phyloP scores from a whole-genome alignment of 495 filamentous ascomycete species.

The Penicillium roqueforti region DNA sequence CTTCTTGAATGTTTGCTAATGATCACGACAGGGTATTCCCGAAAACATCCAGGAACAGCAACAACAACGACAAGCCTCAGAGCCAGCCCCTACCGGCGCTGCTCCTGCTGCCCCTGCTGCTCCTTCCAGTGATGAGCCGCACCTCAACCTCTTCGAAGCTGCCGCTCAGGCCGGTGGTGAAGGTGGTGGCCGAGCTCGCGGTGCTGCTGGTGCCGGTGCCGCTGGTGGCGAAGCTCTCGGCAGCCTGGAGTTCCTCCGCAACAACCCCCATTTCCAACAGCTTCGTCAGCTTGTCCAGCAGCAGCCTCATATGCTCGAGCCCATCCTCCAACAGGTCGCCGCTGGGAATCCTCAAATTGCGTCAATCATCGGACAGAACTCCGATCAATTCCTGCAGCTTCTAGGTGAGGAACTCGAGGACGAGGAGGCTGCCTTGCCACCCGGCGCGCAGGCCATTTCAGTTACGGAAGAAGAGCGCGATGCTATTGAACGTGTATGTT shows the following conservation, averaged over 20 bases:
- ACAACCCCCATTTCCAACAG: constrained; percentile 96
- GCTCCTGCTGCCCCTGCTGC: constrained; percentile 30
- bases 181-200: constrained; percentile 42
- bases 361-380: constrained; percentile 80
- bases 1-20: constrained; percentile 8
- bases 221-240: constrained; percentile 57
- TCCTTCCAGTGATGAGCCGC: constrained; percentile 53
- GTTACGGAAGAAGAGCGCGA: constrained; percentile 96
- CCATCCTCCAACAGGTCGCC: constrained; percentile 93
- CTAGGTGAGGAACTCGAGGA: constrained; percentile 72
- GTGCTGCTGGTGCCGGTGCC: constrained; percentile 46
- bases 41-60: constrained; percentile 70
- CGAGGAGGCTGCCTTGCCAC: constrained; percentile 70
- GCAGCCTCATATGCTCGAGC: constrained; percentile 96
- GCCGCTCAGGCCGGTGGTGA: constrained; percentile 73
- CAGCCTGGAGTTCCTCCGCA: constrained; percentile 91
- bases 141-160: constrained; percentile 89
- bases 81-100: constrained; percentile 34
- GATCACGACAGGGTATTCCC: constrained; percentile 77
- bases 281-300: constrained; percentile 95
- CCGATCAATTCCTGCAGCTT: constrained; percentile 86
- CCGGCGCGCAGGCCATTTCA: constrained; percentile 80
- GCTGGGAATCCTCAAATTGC: constrained; percentile 93
- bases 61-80: constrained; percentile 23
- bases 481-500: constrained; percentile 88